Conservation (phyloP, 352 stramenopile genomes). For the Phytophthora crassamura region DNA sequence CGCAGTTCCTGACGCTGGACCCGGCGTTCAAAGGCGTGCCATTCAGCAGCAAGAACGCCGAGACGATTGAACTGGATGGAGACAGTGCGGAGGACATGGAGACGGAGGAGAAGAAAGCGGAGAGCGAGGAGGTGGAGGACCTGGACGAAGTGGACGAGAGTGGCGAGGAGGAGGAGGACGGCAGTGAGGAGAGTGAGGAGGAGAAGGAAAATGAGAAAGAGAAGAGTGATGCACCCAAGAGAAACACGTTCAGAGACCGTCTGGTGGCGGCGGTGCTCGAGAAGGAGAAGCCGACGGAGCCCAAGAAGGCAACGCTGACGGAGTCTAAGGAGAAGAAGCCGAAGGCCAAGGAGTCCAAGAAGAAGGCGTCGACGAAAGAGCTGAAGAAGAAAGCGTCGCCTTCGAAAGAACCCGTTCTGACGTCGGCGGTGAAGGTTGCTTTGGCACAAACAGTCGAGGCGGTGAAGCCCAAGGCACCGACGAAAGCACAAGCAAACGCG, state of each 20-base stretch:
- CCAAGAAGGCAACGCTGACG: too few species aligned
- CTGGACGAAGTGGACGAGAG: conserved; percentile 7
- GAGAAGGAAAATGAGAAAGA: not conserved
- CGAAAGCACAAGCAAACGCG: too few species aligned
- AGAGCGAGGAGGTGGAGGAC: conserved; percentile 9
- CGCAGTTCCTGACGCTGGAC: conserved; percentile 36
- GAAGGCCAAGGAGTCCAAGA: too few species aligned
- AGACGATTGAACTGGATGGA: conserved; percentile 31
- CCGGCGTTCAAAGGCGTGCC: conserved; percentile 32
- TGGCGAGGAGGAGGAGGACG: not conserved
- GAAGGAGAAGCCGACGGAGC: conserved; percentile 4
- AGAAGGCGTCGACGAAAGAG: not conserved
- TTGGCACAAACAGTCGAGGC: not conserved
- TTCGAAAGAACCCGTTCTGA: conserved; percentile 11
- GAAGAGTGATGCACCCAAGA: not conserved
- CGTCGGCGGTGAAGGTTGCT: conserved; percentile 15
- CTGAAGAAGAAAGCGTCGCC: not conserved
- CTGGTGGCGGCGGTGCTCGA: not conserved
- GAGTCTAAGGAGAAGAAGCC: too few species aligned
- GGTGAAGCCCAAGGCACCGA: not conserved
- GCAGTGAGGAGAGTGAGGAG: not conserved
- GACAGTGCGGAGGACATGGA: conserved; percentile 23
- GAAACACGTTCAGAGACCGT: not conserved
- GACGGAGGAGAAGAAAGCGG: conserved; percentile 2
- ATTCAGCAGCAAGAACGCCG: conserved; percentile 28